A percentile compares a stretch with the other conserved stretches of the same genome.
Evolutionary conservation across 2,329 filamentous ascomycete genomes (phyloP).

Genomic region (Fusarium armeniacum): DNA sequence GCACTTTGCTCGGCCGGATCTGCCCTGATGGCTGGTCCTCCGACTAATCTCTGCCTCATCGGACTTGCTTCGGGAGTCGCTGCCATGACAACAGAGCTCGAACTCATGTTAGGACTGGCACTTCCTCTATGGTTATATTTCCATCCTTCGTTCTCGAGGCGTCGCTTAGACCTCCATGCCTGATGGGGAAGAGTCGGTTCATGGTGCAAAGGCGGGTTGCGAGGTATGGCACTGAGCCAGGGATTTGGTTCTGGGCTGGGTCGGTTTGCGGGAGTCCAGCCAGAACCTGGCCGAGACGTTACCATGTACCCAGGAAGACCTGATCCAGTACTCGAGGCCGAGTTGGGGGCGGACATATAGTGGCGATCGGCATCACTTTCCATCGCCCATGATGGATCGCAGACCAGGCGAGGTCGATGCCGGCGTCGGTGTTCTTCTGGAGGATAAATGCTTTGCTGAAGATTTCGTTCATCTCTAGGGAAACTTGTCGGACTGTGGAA

Average conservation of each 20-base stretch:
- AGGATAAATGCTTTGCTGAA: conserved; percentile 18
- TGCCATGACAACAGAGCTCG: conserved; percentile 26
- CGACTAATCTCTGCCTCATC: conserved; percentile 12
- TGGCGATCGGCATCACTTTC: conserved; percentile 41
- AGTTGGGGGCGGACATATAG: conserved; percentile 47
- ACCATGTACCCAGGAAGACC: conserved; percentile 48
- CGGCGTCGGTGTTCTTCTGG: conserved; percentile 38
- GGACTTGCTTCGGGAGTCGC: conserved; percentile 42
- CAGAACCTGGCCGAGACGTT: conserved; percentile 45
- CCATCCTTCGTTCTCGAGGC: conserved; percentile 42
- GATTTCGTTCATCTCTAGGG: conserved; percentile 38
- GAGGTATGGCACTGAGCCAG: conserved; percentile 45
- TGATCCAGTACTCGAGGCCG: conserved; percentile 50
- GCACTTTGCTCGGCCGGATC: conserved; percentile 42
- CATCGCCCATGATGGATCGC: conserved; percentile 43
- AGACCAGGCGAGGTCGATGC: conserved; percentile 44
- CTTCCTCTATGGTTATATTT: conserved; percentile 40
- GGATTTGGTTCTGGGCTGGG: conserved; percentile 44
- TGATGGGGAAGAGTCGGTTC: conserved; percentile 16
- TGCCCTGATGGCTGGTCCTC: conserved; percentile 1
- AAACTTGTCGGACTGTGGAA: conserved; percentile 37
- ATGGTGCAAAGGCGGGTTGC: conserved; percentile 30
- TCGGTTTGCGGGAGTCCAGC: conserved; percentile 39
- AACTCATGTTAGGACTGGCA: conserved; percentile 41
- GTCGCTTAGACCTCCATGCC: conserved; percentile 43